A percentile compares a stretch with the other conserved stretches of the same genome.
Conservation (phyloP, 2,329 filamentous ascomycete genomes). For the Thielaviopsis cerberus region DNA sequence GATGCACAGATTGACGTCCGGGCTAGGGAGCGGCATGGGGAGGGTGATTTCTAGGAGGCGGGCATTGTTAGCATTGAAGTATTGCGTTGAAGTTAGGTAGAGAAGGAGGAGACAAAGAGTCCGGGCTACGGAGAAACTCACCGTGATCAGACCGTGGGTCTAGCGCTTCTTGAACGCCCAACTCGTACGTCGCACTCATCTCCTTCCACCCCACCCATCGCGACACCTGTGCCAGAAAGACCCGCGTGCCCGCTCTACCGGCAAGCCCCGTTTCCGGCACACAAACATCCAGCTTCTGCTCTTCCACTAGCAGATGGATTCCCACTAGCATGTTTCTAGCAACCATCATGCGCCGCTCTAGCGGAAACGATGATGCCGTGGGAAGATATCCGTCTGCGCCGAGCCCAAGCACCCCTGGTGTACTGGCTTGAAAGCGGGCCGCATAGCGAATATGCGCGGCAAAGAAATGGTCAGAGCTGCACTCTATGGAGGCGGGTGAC, state of each 20-base stretch:
- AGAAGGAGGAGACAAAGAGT: not conserved
- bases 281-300: slow-evolving; percentile 60
- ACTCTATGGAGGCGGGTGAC: slow-evolving; percentile 14
- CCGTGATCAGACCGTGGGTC: slow-evolving; percentile 23
- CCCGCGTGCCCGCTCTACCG: slow-evolving; percentile 37
- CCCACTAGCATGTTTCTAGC: slow-evolving; percentile 52
- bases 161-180: slow-evolving; percentile 33
- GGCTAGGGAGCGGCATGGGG: slow-evolving; percentile 17
- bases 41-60: slow-evolving; percentile 17
- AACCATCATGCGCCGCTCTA: slow-evolving; percentile 39
- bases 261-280: slow-evolving; percentile 26
- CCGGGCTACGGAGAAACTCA: no score
- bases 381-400: slow-evolving; percentile 44
- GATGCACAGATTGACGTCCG: slow-evolving; percentile 20
- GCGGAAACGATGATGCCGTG: slow-evolving; percentile 33
- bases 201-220: slow-evolving; percentile 58
- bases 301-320: slow-evolving; percentile 75
- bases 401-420: slow-evolving; percentile 35
- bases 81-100: not conserved
- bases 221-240: slow-evolving; percentile 61
- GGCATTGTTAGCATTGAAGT: not conserved
- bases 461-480: slow-evolving; percentile 23
- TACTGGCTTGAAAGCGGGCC: slow-evolving; percentile 44
- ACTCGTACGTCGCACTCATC: slow-evolving; percentile 30
- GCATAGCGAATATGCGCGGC: slow-evolving; percentile 37